These are phyloP conservation scores for Vitis rupestris DNA, from an alignment of 164 flowering plant genomes.

Conservation along the genomic window DNA sequence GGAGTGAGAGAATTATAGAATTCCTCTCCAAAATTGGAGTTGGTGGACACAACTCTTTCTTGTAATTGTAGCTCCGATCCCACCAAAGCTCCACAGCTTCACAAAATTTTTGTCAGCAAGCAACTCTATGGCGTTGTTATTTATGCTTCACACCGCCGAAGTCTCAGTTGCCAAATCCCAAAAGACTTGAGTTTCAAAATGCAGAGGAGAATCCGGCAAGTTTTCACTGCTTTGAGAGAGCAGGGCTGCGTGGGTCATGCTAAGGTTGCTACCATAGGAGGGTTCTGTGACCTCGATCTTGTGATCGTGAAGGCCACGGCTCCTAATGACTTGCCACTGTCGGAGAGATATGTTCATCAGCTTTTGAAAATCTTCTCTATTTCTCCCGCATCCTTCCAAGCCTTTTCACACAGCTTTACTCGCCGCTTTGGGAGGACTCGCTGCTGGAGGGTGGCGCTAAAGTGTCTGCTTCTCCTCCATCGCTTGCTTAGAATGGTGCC, in stretches of 20 bases:
- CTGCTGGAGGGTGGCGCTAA: constrained; percentile 66
- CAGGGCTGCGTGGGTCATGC: constrained; percentile 45
- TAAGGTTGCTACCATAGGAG: constrained; percentile 40
- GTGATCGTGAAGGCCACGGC: constrained; percentile 56
- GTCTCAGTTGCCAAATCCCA: background rate
- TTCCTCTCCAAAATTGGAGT: too few species aligned
- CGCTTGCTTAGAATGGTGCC: constrained; percentile 46
- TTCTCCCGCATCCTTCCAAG: constrained; percentile 38
- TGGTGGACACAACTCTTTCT: background rate
- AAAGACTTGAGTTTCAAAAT: constrained; percentile 9
- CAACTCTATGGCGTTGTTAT: constrained; percentile 8
- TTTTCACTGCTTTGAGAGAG: constrained; percentile 42
- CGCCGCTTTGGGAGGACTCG: constrained; percentile 49
- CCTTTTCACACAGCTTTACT: constrained; percentile 46
- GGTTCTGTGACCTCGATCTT: constrained; percentile 44
- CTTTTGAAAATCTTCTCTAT: constrained; percentile 48
- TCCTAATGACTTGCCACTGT: constrained; percentile 51
- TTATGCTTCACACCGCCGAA: background rate
- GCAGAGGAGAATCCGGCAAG: constrained; percentile 37
- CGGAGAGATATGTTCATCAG: constrained; percentile 43
- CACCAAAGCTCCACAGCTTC: background rate
- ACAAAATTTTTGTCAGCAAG: background rate
- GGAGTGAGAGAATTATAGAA: too few species aligned
- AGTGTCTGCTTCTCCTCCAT: constrained; percentile 64
- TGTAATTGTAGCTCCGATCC: background rate